Conservation (phyloP, 768 basidiomycete species). For the Kwoniella newhampshirensis region DNA sequence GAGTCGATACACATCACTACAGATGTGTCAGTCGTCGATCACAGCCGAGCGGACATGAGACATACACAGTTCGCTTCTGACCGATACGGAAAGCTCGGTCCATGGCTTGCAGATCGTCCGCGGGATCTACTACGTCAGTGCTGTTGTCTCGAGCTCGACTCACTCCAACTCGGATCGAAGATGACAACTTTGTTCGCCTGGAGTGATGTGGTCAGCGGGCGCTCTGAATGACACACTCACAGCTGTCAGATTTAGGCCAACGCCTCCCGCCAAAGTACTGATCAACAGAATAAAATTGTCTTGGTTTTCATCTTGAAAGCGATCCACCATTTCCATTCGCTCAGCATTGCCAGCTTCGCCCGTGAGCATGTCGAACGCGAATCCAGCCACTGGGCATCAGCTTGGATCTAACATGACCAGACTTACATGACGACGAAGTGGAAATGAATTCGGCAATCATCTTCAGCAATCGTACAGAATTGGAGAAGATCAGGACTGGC, state of each 20-base stretch:
- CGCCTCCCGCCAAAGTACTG: slow-evolving; percentile 87
- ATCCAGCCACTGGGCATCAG: slow-evolving; percentile 33
- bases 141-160: slow-evolving; percentile 44
- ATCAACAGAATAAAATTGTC: slow-evolving; percentile 79
- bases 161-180: slow-evolving; percentile 96
- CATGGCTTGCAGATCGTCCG: slow-evolving; percentile 74
- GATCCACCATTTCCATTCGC: slow-evolving; percentile 81
- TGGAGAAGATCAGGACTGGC: slow-evolving; percentile 82
- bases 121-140: slow-evolving; percentile 66
- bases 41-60: not conserved
- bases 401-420: not conserved
- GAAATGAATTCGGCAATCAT: slow-evolving; percentile 75
- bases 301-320: slow-evolving; percentile 68
- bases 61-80: slow-evolving; percentile 50
- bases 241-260: slow-evolving; percentile 82
- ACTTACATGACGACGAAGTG: slow-evolving; percentile 27
- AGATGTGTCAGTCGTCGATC: not conserved
- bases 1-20: slow-evolving; percentile 49
- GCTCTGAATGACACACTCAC: slow-evolving; percentile 48
- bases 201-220: not conserved
- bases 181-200: slow-evolving; percentile 85
- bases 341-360: slow-evolving; percentile 69
- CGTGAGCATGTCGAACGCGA: slow-evolving; percentile 67
- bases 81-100: slow-evolving; percentile 53
- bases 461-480: slow-evolving; percentile 82